Conservation (phyloP, 2,329 filamentous ascomycete species). For the Blumeria hordei region DNA sequence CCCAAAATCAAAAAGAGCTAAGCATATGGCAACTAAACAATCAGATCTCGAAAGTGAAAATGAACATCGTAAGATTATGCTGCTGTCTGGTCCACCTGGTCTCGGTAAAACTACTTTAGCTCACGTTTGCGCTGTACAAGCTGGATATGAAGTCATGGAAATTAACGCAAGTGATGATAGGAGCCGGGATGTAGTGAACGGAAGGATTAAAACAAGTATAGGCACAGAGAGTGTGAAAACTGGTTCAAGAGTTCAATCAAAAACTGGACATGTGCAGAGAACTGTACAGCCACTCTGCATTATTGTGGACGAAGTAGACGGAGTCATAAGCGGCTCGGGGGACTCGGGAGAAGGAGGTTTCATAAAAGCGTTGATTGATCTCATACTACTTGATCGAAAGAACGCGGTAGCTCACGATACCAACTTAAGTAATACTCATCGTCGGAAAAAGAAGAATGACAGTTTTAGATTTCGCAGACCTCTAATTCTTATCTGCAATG, state of each 20-base stretch:
- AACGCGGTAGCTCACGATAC: constrained; percentile 25
- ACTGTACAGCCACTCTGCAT: constrained; percentile 74
- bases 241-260: constrained; percentile 29
- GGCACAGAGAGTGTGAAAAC: constrained; percentile 83
- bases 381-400: constrained; percentile 67
- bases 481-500: constrained; percentile 87
- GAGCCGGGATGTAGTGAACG: constrained; percentile 71
- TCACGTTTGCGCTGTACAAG: constrained; percentile 85
- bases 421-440: constrained; percentile 17
- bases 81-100: constrained; percentile 78
- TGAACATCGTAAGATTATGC: constrained; percentile 62
- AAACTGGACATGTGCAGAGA: constrained; percentile 33
- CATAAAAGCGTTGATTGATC: constrained; percentile 78
- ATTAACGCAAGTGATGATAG: constrained; percentile 96
- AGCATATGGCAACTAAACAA: constrained; percentile 19
- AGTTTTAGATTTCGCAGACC: constrained; percentile 72
- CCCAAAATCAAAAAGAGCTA: constrained; percentile 37
- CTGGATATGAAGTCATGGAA: constrained; percentile 87
- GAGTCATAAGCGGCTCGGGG: constrained; percentile 61
- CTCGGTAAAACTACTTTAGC: constrained; percentile 90
- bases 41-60: constrained; percentile 39
- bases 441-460: constrained; percentile 52
- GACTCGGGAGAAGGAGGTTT: constrained; percentile 75
- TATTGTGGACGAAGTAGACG: constrained; percentile 89
- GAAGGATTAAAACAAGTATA: constrained; percentile 71